Base-by-base conservation (phyloP, 345 rosid genomes). In the Chamaenerion angustifolium region DNA sequence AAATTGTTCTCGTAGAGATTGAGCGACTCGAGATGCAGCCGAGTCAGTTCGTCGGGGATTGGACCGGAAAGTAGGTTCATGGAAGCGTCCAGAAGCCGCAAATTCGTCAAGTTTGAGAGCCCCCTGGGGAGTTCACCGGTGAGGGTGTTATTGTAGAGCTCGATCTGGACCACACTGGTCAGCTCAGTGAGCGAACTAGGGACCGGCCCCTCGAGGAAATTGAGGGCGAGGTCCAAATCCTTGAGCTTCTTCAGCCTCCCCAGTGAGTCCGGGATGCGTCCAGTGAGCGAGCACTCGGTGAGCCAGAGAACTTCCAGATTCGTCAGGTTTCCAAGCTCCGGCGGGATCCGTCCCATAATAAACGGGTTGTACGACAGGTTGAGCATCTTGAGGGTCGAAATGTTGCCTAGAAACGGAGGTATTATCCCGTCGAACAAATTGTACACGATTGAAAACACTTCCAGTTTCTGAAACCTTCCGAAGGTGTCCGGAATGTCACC, bases 121-220 rank as follows among this genome's bases (percentile, higher is more conserved):
- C 82, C 83, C 11, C 15, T 40, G 25, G 96, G 96, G 21, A 93
- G 51, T 31, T 54, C 64, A 10, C 99, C 99, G 16, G 77, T 71
- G 53, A 93, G 55, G 54, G 95, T 76, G 88, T 93, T 93, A 74
- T 93, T 88, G 63, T 88, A 93, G 2, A 93, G 86, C 79, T 93
- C 99, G 46, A 93, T 76, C 67, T 93, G 99, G 41, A 84, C 78
- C 16, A 93, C 62, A 19, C 75, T 77, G 18, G 58, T 43, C 60
- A 93, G 51, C 64, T 65, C 76, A n/a, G 80, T 67, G 67, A 93
- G 66, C 3, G 92, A 82, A 52, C 71, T 62, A 53, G 99, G 99
- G n/a, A 93, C 68, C 3, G 51, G 15, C 0, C 96, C 99, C 23
- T 13, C 69, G 4, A 93, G 59, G 12, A 57, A 67, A 68, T 93